phyloP scores from a whole-genome alignment of 257 asterid species.

The Buddleja alternifolia region DNA sequence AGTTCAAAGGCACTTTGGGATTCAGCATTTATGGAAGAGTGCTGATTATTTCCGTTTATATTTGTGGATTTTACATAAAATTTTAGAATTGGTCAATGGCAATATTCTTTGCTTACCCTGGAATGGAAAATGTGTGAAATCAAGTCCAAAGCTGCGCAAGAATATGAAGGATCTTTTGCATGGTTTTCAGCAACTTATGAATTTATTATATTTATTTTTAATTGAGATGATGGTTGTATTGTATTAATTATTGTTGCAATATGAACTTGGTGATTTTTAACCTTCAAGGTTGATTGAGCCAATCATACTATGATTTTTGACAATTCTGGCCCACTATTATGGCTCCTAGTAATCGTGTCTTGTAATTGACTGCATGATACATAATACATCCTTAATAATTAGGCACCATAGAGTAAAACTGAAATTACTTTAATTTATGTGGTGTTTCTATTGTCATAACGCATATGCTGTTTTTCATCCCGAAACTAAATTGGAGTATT shows the following conservation, averaged over 20 bases:
- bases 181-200: neutral
- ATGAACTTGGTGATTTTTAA: neutral
- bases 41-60: neutral
- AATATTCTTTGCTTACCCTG: neutral
- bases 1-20: constrained; percentile 21
- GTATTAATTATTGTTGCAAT: too few species aligned
- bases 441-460: too few species aligned
- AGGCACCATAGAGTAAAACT: too few species aligned
- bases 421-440: too few species aligned
- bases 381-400: too few species aligned
- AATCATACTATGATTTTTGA: constrained; percentile 6
- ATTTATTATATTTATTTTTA: too few species aligned
- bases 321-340: neutral
- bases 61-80: neutral
- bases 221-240: too few species aligned
- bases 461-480: too few species aligned
- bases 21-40: constrained; percentile 4
- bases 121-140: constrained; percentile 5
- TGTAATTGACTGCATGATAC: too few species aligned
- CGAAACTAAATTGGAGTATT: too few species aligned
- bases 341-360: constrained; percentile 2
- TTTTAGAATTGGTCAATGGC: neutral
- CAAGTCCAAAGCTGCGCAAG: constrained; percentile 1
- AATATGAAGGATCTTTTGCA: neutral
- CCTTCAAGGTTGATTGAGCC: neutral